Conservation (phyloP, 805 yeast genomes). For the Vanderwaltozyma tropicalis region DNA sequence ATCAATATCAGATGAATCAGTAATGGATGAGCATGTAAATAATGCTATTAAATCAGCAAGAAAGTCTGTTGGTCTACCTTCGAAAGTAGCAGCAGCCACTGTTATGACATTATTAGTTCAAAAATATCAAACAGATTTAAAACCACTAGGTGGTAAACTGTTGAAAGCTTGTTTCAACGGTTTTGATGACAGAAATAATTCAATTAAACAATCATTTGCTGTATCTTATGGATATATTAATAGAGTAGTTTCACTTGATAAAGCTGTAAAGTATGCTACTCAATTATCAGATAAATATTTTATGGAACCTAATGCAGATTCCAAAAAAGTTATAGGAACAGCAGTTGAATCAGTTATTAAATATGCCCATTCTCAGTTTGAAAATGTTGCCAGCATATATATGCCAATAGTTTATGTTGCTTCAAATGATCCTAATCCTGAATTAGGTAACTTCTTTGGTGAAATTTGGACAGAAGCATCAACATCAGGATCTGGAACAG, state of each 20-base stretch:
- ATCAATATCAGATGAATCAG: conserved; percentile 41
- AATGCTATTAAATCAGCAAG: conserved; percentile 47
- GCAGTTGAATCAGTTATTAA: conserved; percentile 59
- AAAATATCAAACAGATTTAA: conserved; percentile 38
- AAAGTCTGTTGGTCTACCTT: conserved; percentile 77
- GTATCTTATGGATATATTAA: conserved; percentile 70
- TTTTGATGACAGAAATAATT: conserved; percentile 57
- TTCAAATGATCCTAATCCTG: conserved; percentile 47
- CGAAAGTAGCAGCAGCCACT: conserved; percentile 75
- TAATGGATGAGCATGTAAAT: conserved; percentile 35
- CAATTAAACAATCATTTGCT: conserved; percentile 69
- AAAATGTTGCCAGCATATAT: conserved; percentile 48
- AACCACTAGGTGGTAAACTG: conserved; percentile 52
- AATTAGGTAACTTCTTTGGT: conserved; percentile 40
- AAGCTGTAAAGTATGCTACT: conserved; percentile 44
- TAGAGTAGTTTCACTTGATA: conserved; percentile 45
- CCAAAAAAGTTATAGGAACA: conserved; percentile 43
- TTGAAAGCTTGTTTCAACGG: conserved; percentile 49
- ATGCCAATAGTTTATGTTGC: conserved; percentile 76
- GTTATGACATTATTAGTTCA: conserved; percentile 56
- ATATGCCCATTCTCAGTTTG: conserved; percentile 59
- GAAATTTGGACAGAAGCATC: conserved; percentile 71
- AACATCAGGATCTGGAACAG: conserved; percentile 60
- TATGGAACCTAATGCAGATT: conserved; percentile 34
- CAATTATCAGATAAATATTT: conserved; percentile 49